Evolutionary conservation across 352 stramenopile species (phyloP).

Genomic region (Thraustochytrium sp.): DNA sequence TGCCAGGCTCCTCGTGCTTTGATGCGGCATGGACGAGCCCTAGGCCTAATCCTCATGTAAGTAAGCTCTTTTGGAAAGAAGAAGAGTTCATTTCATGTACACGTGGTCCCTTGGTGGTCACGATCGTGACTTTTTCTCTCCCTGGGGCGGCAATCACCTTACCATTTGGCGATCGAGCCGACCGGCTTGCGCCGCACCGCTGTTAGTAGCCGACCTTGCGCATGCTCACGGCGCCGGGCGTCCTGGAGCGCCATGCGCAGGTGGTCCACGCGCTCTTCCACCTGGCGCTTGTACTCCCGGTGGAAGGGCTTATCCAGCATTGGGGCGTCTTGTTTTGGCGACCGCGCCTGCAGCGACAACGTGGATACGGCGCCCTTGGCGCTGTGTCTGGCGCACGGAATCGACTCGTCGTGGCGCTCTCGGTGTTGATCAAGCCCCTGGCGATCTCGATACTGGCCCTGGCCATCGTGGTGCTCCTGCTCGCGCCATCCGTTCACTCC

Average conservation of each 20-base stretch:
- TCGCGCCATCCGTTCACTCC: no score
- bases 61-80: no score
- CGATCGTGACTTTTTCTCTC: neutral
- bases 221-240: neutral
- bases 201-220: neutral
- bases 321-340: no score
- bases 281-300: neutral
- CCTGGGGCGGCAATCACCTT: neutral
- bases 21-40: neutral
- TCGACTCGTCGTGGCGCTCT: no score
- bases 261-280: neutral
- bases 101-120: neutral
- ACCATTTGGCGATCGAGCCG: neutral
- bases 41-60: no score
- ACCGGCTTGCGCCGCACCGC: neutral
- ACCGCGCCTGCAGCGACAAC: no score
- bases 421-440: no score
- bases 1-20: neutral
- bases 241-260: neutral
- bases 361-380: no score
- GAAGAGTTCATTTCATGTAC: neutral
- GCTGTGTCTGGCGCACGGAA: no score
- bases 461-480: no score
- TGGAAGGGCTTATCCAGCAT: neutral
- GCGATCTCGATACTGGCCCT: no score